Evolutionary conservation across 331 rosid species (phyloP), one percentile per base, ranked within the genome.

Genomic region (Spiraea crenata): DNA sequence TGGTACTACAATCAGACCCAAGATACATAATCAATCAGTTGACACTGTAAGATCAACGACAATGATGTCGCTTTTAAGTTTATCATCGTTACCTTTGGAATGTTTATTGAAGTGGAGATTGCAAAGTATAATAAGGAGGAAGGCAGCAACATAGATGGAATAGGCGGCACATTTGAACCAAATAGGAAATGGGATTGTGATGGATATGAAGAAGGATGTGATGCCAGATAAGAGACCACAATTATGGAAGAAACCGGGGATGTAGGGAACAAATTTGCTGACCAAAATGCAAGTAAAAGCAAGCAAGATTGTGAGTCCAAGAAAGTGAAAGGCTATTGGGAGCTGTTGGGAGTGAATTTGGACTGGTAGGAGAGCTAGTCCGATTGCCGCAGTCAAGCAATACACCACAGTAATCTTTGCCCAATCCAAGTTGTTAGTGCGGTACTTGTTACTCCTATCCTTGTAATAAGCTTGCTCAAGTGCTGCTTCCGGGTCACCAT

Each of bases 171-270:
- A 54, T 9, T 13, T 38, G 12, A 65, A 37, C 41, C 9, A 49
- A 0, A 39, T 2, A 10, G 74, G 69, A 15, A 25, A 41, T 37
- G 58, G 58, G 7, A 48, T 38, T 1, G 58, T 57, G 25, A 71
- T 48, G 58, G 44, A 44, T 12, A 65, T 4, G 73, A 57, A 57
- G 4, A 71, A 25, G 4, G 65, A 6, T 1, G 74, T 77, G 25
- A 56, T 34, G 15, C 57, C 57, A 19, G 52, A 55, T 49, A 74
- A 65, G 12, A 44, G n/a, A 4, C 60, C 73, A 14, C 56, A 31
- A n/a, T 37, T 15, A 55, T 63, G 31, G 4, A 17, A 14, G 37
- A 65, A 12, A 34, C 11, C 19, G 52, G 73, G 3, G 60, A 65
- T 66, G 13, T 10, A 37, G 25, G 16, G 44, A 1, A 56, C 12